Evolutionary conservation across 2,329 filamentous ascomycete genomes (phyloP).

Genomic region (Erysiphe pulchra): DNA sequence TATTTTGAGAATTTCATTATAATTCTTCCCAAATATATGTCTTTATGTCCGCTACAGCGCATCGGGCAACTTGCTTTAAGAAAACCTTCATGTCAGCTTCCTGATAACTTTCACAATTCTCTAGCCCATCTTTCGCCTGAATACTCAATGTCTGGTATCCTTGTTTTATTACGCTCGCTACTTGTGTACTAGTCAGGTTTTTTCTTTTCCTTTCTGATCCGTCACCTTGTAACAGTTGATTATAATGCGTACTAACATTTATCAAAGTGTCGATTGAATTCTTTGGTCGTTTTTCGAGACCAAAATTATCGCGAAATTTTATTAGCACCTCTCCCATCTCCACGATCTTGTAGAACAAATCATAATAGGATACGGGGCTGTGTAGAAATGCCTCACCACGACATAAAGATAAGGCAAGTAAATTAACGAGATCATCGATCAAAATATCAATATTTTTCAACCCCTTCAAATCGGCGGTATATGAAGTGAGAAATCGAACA

Average conservation of each 20-base stretch:
- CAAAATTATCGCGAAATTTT: constrained; percentile 62
- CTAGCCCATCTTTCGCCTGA: constrained; percentile 63
- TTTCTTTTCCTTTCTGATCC: constrained; percentile 26
- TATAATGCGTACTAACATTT: constrained; percentile 65
- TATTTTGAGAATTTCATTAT: neutral
- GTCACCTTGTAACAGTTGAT: constrained; percentile 44
- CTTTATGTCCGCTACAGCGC: constrained; percentile 47
- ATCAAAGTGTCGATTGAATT: constrained; percentile 68
- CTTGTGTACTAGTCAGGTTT: constrained; percentile 57
- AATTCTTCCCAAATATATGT: constrained; percentile 5
- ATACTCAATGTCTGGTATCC: constrained; percentile 91
- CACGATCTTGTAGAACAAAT: constrained; percentile 94
- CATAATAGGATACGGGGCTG: constrained; percentile 68
- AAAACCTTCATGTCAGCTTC: constrained; percentile 67
- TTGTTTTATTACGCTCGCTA: constrained; percentile 79
- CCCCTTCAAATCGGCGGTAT: constrained; percentile 48
- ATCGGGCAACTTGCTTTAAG: constrained; percentile 67
- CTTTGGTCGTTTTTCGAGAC: constrained; percentile 26
- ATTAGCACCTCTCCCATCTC: constrained; percentile 64
- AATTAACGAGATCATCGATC: constrained; percentile 52
- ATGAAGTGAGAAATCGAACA: constrained; percentile 72
- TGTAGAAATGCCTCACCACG: constrained; percentile 79
- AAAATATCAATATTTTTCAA: constrained; percentile 46
- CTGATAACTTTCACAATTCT: constrained; percentile 63
- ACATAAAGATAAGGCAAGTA: constrained; percentile 63